Evolutionary conservation across 2,329 filamentous ascomycete genomes (phyloP).

Genomic region (Geosmithia putterillii): DNA sequence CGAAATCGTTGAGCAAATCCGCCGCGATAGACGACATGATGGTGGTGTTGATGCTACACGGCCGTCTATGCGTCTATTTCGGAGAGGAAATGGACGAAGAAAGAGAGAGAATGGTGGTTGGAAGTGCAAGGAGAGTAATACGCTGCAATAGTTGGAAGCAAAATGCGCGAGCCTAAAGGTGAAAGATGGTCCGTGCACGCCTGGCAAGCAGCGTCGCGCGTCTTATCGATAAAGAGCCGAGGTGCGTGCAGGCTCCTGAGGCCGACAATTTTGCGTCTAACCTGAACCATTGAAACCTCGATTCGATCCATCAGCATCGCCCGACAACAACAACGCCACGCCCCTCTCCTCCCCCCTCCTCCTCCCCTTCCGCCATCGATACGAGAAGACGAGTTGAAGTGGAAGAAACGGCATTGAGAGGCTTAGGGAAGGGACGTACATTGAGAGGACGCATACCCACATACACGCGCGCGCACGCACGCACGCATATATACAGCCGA

Average conservation of each 20-base stretch:
- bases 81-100: neutral
- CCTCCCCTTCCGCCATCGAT: neutral
- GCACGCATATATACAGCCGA: constrained; percentile 11
- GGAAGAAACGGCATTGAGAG: neutral
- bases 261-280: neutral
- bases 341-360: neutral
- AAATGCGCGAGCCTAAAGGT: neutral
- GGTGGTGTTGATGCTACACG: constrained; percentile 2
- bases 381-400: neutral
- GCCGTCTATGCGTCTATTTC: neutral
- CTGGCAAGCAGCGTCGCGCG: neutral
- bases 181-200: constrained; percentile 1
- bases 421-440: neutral
- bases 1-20: constrained; percentile 70
- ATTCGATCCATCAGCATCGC: neutral
- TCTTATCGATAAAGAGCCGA: constrained; percentile 2
- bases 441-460: neutral
- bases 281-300: neutral
- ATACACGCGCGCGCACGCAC: too few species aligned
- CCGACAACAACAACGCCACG: neutral
- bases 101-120: neutral
- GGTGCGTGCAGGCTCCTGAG: neutral
- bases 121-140: neutral
- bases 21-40: constrained; percentile 84
- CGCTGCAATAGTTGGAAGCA: neutral